A percentile compares a stretch with the other conserved stretches of the same genome.
Evolutionary conservation across 495 filamentous ascomycete genomes (phyloP).

Genomic region (Niebla homalea): DNA sequence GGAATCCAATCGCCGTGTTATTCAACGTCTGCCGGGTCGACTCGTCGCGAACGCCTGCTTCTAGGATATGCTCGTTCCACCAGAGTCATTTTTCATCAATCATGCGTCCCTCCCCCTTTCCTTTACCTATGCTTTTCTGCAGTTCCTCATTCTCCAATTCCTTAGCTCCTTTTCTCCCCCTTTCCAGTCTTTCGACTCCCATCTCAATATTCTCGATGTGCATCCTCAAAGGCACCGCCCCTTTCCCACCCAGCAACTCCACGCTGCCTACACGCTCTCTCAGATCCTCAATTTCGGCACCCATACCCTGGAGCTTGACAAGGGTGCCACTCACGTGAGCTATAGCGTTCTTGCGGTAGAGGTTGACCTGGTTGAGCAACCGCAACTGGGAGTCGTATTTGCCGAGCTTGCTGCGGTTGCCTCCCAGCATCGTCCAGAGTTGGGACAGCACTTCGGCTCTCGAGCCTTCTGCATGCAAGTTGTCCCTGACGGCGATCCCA

Average conservation of each 20-base stretch:
- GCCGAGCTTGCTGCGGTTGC: slow-evolving; percentile 39
- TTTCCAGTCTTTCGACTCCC: slow-evolving; percentile 52
- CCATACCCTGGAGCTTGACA: slow-evolving; percentile 52
- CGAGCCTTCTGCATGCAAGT: slow-evolving; percentile 30
- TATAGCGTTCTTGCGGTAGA: slow-evolving; percentile 46
- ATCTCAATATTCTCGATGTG: slow-evolving; percentile 57
- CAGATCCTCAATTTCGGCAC: slow-evolving; percentile 51
- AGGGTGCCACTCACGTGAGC: slow-evolving; percentile 45
- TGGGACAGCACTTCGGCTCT: slow-evolving; percentile 47
- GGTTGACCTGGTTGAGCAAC: slow-evolving; percentile 43
- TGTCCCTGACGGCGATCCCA: slow-evolving; percentile 45
- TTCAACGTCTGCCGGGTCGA: not conserved
- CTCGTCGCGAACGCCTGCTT: too few relatives aligned
- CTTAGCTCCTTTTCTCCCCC: slow-evolving; percentile 38
- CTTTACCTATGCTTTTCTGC: slow-evolving; percentile 31
- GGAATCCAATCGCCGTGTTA: not conserved
- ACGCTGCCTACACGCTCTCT: slow-evolving; percentile 50
- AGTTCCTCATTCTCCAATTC: slow-evolving; percentile 45
- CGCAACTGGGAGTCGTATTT: slow-evolving; percentile 43
- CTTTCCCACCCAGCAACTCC: slow-evolving; percentile 34
- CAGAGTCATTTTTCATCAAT: slow-evolving; percentile 2
- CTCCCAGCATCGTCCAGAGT: slow-evolving; percentile 60
- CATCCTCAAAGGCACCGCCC: slow-evolving; percentile 46
- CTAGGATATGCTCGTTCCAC: not conserved
- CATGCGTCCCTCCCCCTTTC: slow-evolving; percentile 1